Evolutionary conservation across 768 basidiomycete genomes (phyloP).

Genomic region (Obba rivulosa): DNA sequence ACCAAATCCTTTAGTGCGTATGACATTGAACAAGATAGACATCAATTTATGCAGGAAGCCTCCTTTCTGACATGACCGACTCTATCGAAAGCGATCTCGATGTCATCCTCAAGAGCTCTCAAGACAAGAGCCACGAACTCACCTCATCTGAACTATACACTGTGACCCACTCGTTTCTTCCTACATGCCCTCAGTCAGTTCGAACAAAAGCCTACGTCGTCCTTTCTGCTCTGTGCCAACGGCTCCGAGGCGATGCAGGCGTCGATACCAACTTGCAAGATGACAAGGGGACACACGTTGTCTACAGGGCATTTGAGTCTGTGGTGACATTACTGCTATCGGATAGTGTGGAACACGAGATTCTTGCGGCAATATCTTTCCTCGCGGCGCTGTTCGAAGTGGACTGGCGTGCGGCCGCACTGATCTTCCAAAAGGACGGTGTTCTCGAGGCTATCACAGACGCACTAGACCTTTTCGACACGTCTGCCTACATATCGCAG

Average conservation of each 20-base stretch:
- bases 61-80: conserved; percentile 5
- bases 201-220: conserved; percentile 69
- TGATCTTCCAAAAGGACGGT: conserved; percentile 61
- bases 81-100: conserved; percentile 25
- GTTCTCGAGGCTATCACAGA: conserved; percentile 63
- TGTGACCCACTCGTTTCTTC: conserved; percentile 47
- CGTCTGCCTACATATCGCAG: conserved; percentile 42
- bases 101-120: conserved; percentile 26
- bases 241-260: conserved; percentile 35
- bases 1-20: too few relatives aligned
- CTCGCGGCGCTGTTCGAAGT: conserved; percentile 80
- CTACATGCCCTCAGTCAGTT: conserved; percentile 32
- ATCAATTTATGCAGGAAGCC: too few relatives aligned
- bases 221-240: conserved; percentile 65
- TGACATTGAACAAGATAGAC: too few relatives aligned
- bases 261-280: conserved; percentile 31
- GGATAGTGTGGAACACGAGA: conserved; percentile 48
- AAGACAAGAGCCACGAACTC: conserved; percentile 22
- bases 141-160: conserved; percentile 51
- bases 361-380: conserved; percentile 57
- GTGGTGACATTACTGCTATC: conserved; percentile 44
- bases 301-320: conserved; percentile 48
- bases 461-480: conserved; percentile 58
- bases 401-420: conserved; percentile 61
- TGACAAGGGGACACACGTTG: conserved; percentile 43